Conservation (phyloP, 2,329 filamentous ascomycete genomes). For the Xylariales sp. region DNA sequence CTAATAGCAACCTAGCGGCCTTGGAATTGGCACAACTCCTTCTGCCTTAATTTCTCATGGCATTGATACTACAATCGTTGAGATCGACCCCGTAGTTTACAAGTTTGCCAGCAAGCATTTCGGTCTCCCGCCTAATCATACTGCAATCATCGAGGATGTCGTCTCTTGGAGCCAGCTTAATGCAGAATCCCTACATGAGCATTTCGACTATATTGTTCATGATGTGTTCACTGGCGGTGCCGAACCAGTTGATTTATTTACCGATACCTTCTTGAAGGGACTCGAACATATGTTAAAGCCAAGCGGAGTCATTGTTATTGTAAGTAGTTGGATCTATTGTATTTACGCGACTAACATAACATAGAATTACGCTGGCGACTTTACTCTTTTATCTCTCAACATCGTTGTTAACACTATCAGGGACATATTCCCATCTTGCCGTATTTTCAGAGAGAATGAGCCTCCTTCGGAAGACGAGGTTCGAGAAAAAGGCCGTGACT, state of each 20-base stretch:
- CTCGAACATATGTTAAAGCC: constrained; percentile 78
- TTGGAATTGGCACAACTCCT: constrained; percentile 92
- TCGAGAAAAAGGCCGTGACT: constrained; percentile 69
- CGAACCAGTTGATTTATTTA: constrained; percentile 90
- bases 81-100: constrained; percentile 92
- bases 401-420: constrained; percentile 86
- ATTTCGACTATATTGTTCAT: constrained; percentile 93
- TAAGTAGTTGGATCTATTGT: constrained; percentile 56
- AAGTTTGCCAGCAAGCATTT: constrained; percentile 88
- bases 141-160: constrained; percentile 84
- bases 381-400: constrained; percentile 78
- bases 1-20: constrained; percentile 67
- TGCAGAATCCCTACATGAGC: constrained; percentile 56
- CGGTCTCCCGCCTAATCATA: constrained; percentile 79
- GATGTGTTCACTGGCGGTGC: constrained; percentile 98
- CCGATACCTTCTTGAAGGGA: constrained; percentile 80
- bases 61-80: constrained; percentile 92
- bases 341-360: constrained; percentile 18
- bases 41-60: constrained; percentile 87
- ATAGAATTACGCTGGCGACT: constrained; percentile 94
- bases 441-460: constrained; percentile 85
- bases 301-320: constrained; percentile 87
- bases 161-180: constrained; percentile 71
- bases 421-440: constrained; percentile 86
- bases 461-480: constrained; percentile 61